These are phyloP conservation scores for Lepiota venenata DNA, from an alignment of 768 basidiomycete species.

Conservation along the genomic window DNA sequence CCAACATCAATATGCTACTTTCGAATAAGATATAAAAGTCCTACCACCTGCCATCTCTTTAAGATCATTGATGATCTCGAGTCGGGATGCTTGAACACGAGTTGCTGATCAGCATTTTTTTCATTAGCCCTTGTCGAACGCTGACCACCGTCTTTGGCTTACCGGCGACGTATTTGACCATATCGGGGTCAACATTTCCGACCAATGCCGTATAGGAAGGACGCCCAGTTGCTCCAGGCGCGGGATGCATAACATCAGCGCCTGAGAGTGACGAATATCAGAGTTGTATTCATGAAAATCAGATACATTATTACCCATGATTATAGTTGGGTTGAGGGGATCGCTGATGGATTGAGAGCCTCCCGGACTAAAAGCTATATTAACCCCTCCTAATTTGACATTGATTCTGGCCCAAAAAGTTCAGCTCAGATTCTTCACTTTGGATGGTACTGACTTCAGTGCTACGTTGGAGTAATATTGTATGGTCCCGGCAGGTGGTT, in stretches of 20 bases:
- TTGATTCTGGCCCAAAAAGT: conserved; percentile 53
- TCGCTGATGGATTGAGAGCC: conserved; percentile 58
- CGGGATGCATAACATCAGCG: conserved; percentile 78
- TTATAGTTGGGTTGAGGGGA: conserved; percentile 65
- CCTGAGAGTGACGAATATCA: conserved; percentile 31
- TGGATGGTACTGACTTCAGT: conserved; percentile 51
- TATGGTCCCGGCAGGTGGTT: neutral
- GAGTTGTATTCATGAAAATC: neutral
- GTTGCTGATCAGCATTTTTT: neutral
- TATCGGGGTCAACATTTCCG: conserved; percentile 66
- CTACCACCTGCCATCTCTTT: conserved; percentile 58
- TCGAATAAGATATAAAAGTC: neutral
- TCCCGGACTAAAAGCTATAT: conserved; percentile 62
- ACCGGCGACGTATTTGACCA: conserved; percentile 58
- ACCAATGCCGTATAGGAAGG: conserved; percentile 79
- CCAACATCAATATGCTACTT: neutral
- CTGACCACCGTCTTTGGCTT: conserved; percentile 19
- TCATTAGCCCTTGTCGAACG: too few relatives aligned
- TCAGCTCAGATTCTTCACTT: neutral
- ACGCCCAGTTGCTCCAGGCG: conserved; percentile 64
- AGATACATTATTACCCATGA: conserved; percentile 50
- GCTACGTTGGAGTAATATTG: conserved; percentile 82
- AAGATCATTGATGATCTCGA: conserved; percentile 70
- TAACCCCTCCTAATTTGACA: conserved; percentile 80
- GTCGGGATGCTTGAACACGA: conserved; percentile 54